These are phyloP conservation scores for Magnolia officinalis DNA, from an alignment of 164 flowering plant genomes.

Conservation along the genomic window DNA sequence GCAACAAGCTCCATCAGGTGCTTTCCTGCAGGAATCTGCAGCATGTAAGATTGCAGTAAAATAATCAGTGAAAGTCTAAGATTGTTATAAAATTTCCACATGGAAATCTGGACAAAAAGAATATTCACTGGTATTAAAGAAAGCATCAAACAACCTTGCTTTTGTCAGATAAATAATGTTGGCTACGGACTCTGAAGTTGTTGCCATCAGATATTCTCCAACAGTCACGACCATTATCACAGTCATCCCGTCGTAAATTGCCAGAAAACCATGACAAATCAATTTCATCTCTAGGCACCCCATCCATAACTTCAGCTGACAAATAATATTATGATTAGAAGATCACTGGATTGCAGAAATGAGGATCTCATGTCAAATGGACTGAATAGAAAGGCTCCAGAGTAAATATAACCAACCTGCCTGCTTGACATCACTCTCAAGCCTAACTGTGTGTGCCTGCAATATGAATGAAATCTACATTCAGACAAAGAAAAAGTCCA, in stretches of 20 bases:
- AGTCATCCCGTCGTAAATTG: conserved; percentile 67
- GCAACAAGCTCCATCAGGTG: conserved; percentile 97
- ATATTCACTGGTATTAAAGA: background rate
- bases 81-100: background rate
- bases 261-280: conserved; percentile 87
- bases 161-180: conserved; percentile 69
- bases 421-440: conserved; percentile 48
- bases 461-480: conserved; percentile 14
- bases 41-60: background rate
- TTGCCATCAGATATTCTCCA: conserved; percentile 92
- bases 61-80: background rate
- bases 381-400: background rate
- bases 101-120: background rate
- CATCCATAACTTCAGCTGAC: conserved; percentile 50
- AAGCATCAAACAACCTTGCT: conserved; percentile 53
- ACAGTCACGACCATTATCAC: conserved; percentile 80
- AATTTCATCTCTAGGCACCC: conserved; percentile 55
- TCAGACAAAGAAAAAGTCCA: conserved; percentile 5
- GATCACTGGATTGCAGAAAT: conserved; percentile 3
- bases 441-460: conserved; percentile 42
- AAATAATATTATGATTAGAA: conserved; percentile 5
- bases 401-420: conserved; percentile 43
- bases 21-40: conserved; percentile 88
- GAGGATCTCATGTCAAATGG: background rate
- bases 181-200: conserved; percentile 94